Conservation (phyloP, 2,329 filamentous ascomycete genomes). For the Aspergillus latus region DNA sequence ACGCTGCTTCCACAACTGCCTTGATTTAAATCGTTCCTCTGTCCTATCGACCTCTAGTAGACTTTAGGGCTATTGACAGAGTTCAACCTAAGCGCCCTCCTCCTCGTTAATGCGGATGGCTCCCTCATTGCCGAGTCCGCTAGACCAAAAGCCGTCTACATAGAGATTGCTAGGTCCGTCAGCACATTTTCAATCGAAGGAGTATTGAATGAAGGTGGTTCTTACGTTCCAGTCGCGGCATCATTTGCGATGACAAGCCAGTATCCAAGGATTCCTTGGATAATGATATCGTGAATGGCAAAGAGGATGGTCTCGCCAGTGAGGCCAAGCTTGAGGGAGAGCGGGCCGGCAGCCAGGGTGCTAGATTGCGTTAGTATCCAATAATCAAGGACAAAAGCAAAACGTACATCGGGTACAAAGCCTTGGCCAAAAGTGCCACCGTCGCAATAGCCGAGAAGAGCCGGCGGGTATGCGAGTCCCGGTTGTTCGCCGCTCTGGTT, state of each 20-base stretch:
- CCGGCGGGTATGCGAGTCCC: slow-evolving; percentile 62
- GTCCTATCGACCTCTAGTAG: too few relatives aligned
- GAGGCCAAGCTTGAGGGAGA: slow-evolving; percentile 63
- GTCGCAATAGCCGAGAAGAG: slow-evolving; percentile 67
- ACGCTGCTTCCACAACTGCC: too few relatives aligned
- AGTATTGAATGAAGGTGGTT: too few relatives aligned
- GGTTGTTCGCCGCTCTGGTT: slow-evolving; percentile 57
- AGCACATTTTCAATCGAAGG: too few relatives aligned
- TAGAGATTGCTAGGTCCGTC: slow-evolving; percentile 27
- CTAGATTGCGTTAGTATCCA: slow-evolving; percentile 2
- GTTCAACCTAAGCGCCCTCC: slow-evolving; percentile 41
- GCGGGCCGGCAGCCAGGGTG: slow-evolving; percentile 65
- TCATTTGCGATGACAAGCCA: slow-evolving; percentile 63
- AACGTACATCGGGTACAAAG: slow-evolving; percentile 73
- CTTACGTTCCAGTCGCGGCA: slow-evolving; percentile 35
- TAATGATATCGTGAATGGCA: slow-evolving; percentile 67
- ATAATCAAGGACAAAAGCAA: background rate
- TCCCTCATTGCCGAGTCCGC: slow-evolving; percentile 45
- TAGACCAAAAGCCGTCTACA: slow-evolving; percentile 52
- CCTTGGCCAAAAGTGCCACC: slow-evolving; percentile 68
- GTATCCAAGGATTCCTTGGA: slow-evolving; percentile 67
- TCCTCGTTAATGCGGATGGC: slow-evolving; percentile 49
- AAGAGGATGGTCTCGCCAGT: slow-evolving; percentile 69
- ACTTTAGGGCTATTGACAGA: too few relatives aligned
- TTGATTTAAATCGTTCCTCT: too few relatives aligned